Evolutionary conservation across 2,329 filamentous ascomycete species (phyloP).

Genomic region (Rutstroemia sp.): DNA sequence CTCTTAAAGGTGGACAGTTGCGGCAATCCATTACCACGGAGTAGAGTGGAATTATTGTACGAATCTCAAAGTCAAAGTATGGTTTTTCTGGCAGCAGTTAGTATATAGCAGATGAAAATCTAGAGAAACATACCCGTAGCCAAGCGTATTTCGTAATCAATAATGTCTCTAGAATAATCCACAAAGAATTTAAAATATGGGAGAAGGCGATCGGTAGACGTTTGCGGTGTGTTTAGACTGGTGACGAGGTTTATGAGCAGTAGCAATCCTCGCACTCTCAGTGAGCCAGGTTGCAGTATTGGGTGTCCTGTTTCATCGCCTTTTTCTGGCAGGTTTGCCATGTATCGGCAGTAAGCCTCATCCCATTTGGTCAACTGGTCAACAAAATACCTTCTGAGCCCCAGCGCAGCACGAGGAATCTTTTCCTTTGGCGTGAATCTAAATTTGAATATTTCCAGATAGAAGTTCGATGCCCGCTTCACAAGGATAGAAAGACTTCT

Average conservation of each 20-base stretch:
- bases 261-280: background rate
- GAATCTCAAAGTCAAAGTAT: conserved; percentile 15
- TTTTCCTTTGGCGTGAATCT: conserved; percentile 29
- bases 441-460: conserved; percentile 14
- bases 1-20: conserved; percentile 41
- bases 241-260: background rate
- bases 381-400: conserved; percentile 1
- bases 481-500: conserved; percentile 16
- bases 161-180: background rate
- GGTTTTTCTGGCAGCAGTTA: background rate
- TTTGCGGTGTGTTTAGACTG: conserved; percentile 5
- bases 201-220: background rate
- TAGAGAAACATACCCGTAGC: background rate
- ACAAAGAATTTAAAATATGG: conserved; percentile 2
- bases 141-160: background rate
- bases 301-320: background rate
- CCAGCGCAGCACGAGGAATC: conserved; percentile 8
- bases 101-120: background rate
- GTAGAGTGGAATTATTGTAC: conserved; percentile 56
- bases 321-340: background rate
- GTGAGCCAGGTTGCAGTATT: background rate
- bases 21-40: conserved; percentile 59
- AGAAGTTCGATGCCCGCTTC: conserved; percentile 36
- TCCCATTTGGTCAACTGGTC: conserved; percentile 4
- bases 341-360: background rate